Conservation (phyloP, 2,329 filamentous ascomycete genomes). For the Epichloe baconii region DNA sequence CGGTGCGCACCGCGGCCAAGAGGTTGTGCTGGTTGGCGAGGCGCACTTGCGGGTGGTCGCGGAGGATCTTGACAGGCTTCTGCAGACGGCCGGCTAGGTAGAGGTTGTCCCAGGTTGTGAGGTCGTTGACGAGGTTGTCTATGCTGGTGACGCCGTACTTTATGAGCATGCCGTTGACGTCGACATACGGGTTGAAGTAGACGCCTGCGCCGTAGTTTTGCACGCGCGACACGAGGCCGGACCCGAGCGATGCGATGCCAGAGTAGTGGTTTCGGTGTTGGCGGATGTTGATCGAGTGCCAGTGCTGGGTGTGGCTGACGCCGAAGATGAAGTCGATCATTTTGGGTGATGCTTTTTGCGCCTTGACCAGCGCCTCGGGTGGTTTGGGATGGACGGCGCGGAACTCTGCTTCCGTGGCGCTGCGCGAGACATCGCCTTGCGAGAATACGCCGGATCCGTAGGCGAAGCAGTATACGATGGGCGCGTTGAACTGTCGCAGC, state of each 20-base stretch:
- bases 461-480: constrained; percentile 91
- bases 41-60: constrained; percentile 83
- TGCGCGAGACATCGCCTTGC: constrained; percentile 44
- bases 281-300: constrained; percentile 83
- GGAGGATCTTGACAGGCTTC: constrained; percentile 94
- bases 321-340: constrained; percentile 99
- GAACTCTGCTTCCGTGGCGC: constrained; percentile 42
- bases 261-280: constrained; percentile 93
- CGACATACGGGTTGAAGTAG: constrained; percentile 95
- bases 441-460: constrained; percentile 96
- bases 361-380: constrained; percentile 65
- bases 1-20: constrained; percentile 78
- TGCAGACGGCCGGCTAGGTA: constrained; percentile 95
- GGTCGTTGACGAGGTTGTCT: constrained; percentile 73
- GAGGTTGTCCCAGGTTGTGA: constrained; percentile 83
- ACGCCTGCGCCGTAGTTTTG: constrained; percentile 92
- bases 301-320: constrained; percentile 87
- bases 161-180: constrained; percentile 87
- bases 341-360: constrained; percentile 78
- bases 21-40: constrained; percentile 94
- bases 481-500: constrained; percentile 80
- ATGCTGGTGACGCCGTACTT: constrained; percentile 97
- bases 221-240: constrained; percentile 68
- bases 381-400: constrained; percentile 67
- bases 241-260: constrained; percentile 67